Percentiles rank a stretch among this genome's conserved stretches.
phyloP scores from a whole-genome alignment of 306 rosid genomes.

The Sphenostylis stenocarpa region DNA sequence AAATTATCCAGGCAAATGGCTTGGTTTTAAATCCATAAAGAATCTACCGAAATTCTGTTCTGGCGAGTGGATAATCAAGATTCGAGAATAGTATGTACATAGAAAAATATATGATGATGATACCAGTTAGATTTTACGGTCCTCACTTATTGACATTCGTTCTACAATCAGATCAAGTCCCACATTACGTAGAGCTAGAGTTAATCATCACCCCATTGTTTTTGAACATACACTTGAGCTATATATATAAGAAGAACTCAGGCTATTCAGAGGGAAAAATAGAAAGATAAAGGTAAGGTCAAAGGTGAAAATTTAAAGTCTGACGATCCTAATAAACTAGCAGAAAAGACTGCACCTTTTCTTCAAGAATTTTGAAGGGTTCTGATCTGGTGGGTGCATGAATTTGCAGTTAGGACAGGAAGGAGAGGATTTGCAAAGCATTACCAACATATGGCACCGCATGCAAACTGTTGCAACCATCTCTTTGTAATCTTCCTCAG shows the following conservation, averaged over 20 bases:
- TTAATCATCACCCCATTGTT: slow-evolving; percentile 4
- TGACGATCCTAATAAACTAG: slow-evolving; percentile 17
- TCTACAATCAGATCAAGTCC: background rate
- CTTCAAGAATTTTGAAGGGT: slow-evolving; percentile 59
- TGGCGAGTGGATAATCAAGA: background rate
- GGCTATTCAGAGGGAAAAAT: background rate
- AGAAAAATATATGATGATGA: background rate
- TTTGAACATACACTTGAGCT: background rate
- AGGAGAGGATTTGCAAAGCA: slow-evolving; percentile 87
- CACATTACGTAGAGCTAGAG: slow-evolving; percentile 16
- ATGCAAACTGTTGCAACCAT: slow-evolving; percentile 93
- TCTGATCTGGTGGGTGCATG: slow-evolving; percentile 70
- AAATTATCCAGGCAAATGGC: background rate
- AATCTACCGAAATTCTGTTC: background rate
- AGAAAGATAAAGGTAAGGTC: background rate
- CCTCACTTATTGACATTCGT: slow-evolving; percentile 23
- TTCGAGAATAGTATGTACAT: slow-evolving; percentile 23
- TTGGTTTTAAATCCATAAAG: background rate
- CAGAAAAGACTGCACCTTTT: slow-evolving; percentile 53
- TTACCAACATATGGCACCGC: slow-evolving; percentile 83
- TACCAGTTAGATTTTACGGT: slow-evolving; percentile 29
- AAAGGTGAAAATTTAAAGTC: slow-evolving; percentile 13
- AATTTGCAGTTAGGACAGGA: slow-evolving; percentile 95
- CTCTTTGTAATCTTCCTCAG: slow-evolving; percentile 55
- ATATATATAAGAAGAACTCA: background rate